A percentile compares a stretch with the other conserved stretches of the same genome.
Evolutionary conservation across 805 yeast genomes (phyloP).

Genomic region (Metschnikowia vanudenii): DNA sequence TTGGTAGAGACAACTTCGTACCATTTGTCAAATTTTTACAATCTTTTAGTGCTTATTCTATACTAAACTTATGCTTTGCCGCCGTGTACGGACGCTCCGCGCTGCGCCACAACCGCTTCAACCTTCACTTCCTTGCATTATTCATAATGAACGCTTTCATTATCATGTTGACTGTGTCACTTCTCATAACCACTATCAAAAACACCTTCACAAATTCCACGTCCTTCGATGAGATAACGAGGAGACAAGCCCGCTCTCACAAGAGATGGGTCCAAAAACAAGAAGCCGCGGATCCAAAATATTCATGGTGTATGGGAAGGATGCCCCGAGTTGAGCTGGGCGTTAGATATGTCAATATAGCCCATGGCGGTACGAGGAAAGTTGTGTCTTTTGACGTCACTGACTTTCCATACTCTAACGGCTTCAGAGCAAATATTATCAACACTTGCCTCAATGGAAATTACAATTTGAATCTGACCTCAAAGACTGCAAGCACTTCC

Average conservation of each 20-base stretch:
- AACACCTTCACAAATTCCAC: conserved; percentile 52
- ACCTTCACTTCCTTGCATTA: conserved; percentile 49
- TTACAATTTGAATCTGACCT: conserved; percentile 7
- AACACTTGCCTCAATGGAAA: conserved; percentile 27
- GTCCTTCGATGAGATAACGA: conserved; percentile 56
- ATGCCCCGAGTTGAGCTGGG: conserved; percentile 32
- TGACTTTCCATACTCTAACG: conserved; percentile 39
- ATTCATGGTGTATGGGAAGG: conserved; percentile 10
- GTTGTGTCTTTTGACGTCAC: conserved; percentile 33
- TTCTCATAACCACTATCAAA: conserved; percentile 42
- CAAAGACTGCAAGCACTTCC: background rate
- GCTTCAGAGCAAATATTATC: conserved; percentile 35
- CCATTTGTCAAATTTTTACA: conserved; percentile 54
- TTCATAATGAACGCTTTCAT: conserved; percentile 46
- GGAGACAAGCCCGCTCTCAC: conserved; percentile 31
- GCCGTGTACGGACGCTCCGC: conserved; percentile 24
- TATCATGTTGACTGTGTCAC: conserved; percentile 43
- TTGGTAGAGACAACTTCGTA: conserved; percentile 67
- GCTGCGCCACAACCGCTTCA: conserved; percentile 21
- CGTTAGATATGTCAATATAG: conserved; percentile 45
- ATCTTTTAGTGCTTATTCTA: conserved; percentile 36
- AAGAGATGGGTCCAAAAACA: conserved; percentile 22
- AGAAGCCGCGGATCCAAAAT: background rate
- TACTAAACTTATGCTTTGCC: conserved; percentile 26
- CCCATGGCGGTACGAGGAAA: conserved; percentile 30